Percentiles rank a stretch among this genome's conserved stretches.
phyloP scores from a whole-genome alignment of 768 basidiomycete genomes.

The Pluteus cervinus region DNA sequence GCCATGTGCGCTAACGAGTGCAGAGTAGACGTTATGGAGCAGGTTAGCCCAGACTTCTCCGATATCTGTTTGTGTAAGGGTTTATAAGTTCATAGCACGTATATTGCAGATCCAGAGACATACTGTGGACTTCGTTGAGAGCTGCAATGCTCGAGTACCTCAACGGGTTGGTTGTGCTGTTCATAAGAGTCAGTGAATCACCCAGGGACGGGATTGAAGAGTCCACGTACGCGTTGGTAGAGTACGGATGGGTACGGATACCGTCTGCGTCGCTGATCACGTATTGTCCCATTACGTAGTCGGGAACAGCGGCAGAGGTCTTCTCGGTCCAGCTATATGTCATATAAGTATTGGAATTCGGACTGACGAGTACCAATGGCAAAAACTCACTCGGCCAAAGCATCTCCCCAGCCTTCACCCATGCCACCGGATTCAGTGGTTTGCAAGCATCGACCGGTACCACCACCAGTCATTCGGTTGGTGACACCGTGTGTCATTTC shows the following conservation, averaged over 20 bases:
- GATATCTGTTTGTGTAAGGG: constrained; percentile 23
- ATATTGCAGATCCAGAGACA: constrained; percentile 7
- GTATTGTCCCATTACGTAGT: constrained; percentile 43
- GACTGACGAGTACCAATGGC: not conserved
- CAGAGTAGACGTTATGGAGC: constrained; percentile 14
- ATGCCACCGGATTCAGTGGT: constrained; percentile 61
- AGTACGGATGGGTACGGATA: constrained; percentile 56
- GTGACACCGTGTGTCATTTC: constrained; percentile 51
- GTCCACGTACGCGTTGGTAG: constrained; percentile 35
- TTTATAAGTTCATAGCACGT: not conserved
- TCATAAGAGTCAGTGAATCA: not conserved
- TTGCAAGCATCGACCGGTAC: constrained; percentile 54
- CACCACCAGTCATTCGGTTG: constrained; percentile 49
- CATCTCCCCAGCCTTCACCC: constrained; percentile 62
- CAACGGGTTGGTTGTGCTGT: constrained; percentile 35
- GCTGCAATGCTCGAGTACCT: constrained; percentile 31
- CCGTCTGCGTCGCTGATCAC: constrained; percentile 45
- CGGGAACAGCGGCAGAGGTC: constrained; percentile 29
- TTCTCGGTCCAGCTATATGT: constrained; percentile 34
- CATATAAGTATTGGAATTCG: not conserved
- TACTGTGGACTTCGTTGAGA: constrained; percentile 41
- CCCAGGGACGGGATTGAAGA: not conserved
- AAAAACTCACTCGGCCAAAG: constrained; percentile 33
- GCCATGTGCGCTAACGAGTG: constrained; percentile 10
- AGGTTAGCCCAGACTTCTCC: constrained; percentile 32